A percentile compares a stretch with the other conserved stretches of the same genome.
Evolutionary conservation across 805 yeast species (phyloP).

Genomic region (Metschnikowia bowlesiae): DNA sequence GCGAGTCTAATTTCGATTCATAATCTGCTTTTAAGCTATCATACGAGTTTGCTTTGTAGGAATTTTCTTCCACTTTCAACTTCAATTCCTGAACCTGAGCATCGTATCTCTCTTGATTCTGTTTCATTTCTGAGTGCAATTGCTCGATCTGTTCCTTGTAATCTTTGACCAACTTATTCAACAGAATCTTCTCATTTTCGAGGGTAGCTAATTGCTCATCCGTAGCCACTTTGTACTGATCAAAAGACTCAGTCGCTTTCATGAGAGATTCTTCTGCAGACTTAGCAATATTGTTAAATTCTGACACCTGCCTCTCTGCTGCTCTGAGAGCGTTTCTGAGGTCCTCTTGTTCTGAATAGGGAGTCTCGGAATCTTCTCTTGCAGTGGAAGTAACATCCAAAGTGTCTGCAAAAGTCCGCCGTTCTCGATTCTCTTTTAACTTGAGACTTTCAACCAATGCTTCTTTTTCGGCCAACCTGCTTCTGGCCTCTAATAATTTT

Average conservation of each 20-base stretch:
- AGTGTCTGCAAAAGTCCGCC: neutral
- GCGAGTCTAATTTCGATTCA: conserved; percentile 25
- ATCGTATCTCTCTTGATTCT: conserved; percentile 4
- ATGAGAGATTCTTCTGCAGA: conserved; percentile 65
- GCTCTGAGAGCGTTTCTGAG: conserved; percentile 52
- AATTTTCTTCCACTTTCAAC: conserved; percentile 18
- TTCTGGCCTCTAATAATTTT: conserved; percentile 40
- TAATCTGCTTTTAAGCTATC: conserved; percentile 31
- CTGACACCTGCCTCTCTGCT: conserved; percentile 55
- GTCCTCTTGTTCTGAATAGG: conserved; percentile 34
- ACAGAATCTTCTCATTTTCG: conserved; percentile 21
- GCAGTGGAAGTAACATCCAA: neutral
- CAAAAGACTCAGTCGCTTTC: conserved; percentile 52
- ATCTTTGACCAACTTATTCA: conserved; percentile 18
- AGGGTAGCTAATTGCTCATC: conserved; percentile 21
- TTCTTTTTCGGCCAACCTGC: conserved; percentile 40
- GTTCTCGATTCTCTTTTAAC: neutral
- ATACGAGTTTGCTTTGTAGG: conserved; percentile 32
- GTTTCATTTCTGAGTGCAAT: conserved; percentile 5
- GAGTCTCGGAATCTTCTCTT: neutral
- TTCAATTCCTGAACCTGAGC: conserved; percentile 17
- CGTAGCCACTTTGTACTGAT: conserved; percentile 25
- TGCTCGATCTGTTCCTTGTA: conserved; percentile 7
- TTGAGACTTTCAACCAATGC: conserved; percentile 34
- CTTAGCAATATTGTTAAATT: conserved; percentile 57